phyloP scores from a whole-genome alignment of 2,329 filamentous ascomycete genomes.

The Lecanosticta acicola region DNA sequence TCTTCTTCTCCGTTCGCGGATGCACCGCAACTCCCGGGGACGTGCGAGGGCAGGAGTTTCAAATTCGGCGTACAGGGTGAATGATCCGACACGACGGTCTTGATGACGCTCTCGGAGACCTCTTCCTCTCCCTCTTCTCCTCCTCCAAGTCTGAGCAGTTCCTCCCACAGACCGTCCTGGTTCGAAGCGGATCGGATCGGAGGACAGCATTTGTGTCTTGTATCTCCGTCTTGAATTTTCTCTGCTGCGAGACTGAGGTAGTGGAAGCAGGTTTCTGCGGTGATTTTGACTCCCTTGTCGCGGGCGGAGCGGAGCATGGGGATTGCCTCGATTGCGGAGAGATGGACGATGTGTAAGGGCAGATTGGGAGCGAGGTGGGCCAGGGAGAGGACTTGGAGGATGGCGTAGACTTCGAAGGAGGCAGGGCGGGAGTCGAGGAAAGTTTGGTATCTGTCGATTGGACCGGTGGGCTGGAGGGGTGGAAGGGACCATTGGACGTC shows the following conservation, averaged over 20 bases:
- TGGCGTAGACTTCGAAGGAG: constrained; percentile 83
- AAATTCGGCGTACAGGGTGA: constrained; percentile 92
- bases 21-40: constrained; percentile 45
- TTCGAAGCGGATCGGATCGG: constrained; percentile 78
- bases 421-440: constrained; percentile 89
- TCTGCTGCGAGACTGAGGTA: constrained; percentile 83
- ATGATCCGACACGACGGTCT: constrained; percentile 90
- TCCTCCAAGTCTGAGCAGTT: constrained; percentile 55
- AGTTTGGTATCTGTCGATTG: constrained; percentile 73
- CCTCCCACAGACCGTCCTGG: constrained; percentile 80
- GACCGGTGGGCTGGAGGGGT: constrained; percentile 64
- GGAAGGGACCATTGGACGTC: constrained; percentile 62
- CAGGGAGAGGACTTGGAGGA: constrained; percentile 77
- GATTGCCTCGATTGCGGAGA: constrained; percentile 84
- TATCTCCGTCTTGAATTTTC: constrained; percentile 76
- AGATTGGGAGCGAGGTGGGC: constrained; percentile 74
- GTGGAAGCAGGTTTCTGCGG: constrained; percentile 93
- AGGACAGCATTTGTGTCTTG: constrained; percentile 89
- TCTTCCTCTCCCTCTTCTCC: too few relatives aligned
- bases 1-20: constrained; percentile 35
- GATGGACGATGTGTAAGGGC: constrained; percentile 86
- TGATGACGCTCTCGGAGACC: constrained; percentile 79
- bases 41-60: constrained; percentile 72
- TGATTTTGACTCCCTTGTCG: constrained; percentile 70
- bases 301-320: constrained; percentile 72